Evolutionary conservation across 2,329 filamentous ascomycete species (phyloP).

Genomic region (Onygenales sp.): DNA sequence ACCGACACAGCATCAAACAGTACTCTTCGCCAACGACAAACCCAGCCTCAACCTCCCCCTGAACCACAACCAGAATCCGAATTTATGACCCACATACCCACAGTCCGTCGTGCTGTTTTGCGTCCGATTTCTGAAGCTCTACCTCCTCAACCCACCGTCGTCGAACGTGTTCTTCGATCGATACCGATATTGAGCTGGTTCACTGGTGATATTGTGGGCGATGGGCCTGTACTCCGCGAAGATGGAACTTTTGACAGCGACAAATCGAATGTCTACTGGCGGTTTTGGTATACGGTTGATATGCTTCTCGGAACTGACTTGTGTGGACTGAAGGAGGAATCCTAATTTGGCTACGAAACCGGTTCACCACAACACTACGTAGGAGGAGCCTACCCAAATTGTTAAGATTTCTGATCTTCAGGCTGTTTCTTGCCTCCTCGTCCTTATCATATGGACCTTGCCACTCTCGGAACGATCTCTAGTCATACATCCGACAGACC

Average conservation of each 20-base stretch:
- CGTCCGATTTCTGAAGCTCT: constrained; percentile 62
- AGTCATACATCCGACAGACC: too few species aligned
- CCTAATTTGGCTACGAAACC: constrained; percentile 15
- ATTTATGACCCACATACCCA: constrained; percentile 52
- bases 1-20: constrained; percentile 16
- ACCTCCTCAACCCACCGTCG: constrained; percentile 56
- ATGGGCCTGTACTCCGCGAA: constrained; percentile 35
- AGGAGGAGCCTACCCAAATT: too few species aligned
- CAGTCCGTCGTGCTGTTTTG: constrained; percentile 55
- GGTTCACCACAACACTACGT: neutral
- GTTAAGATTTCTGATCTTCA: too few species aligned
- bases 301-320: constrained; percentile 49
- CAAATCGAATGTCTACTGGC: constrained; percentile 51
- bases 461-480: too few species aligned
- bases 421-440: too few species aligned
- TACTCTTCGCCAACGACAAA: constrained; percentile 20
- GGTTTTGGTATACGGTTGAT: constrained; percentile 50
- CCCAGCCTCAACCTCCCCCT: constrained; percentile 9
- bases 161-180: constrained; percentile 53
- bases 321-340: constrained; percentile 48
- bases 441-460: too few species aligned
- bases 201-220: constrained; percentile 44
- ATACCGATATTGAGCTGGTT: constrained; percentile 66
- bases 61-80: constrained; percentile 27
- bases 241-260: constrained; percentile 58